Conservation (phyloP, 2,329 filamentous ascomycete genomes). For the Sarocladium brachiariae region DNA sequence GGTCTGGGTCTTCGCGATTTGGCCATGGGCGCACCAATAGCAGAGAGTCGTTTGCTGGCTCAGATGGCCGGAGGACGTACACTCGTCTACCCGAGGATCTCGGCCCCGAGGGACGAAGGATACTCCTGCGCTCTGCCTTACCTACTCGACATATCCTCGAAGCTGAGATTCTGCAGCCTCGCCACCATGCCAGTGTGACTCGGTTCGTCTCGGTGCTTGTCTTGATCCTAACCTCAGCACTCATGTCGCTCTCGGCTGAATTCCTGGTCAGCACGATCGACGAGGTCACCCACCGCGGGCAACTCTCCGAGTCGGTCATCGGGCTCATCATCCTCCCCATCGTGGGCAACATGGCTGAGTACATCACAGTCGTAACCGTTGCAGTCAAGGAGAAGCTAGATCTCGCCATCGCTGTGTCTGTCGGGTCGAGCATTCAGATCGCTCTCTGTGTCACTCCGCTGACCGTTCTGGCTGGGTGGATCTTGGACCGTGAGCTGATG, state of each 20-base stretch:
- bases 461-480: slow-evolving; percentile 54
- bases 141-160: slow-evolving; percentile 16
- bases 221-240: slow-evolving; percentile 44
- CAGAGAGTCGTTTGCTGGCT: slow-evolving; percentile 7
- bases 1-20: slow-evolving; percentile 1
- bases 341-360: slow-evolving; percentile 36
- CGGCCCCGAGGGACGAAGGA: not conserved
- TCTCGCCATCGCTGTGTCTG: slow-evolving; percentile 48
- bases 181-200: slow-evolving; percentile 13
- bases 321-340: slow-evolving; percentile 50
- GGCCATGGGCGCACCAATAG: slow-evolving; percentile 3
- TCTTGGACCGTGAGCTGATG: slow-evolving; percentile 47
- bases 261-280: slow-evolving; percentile 55
- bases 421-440: slow-evolving; percentile 55
- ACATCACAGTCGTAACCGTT: slow-evolving; percentile 49
- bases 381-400: slow-evolving; percentile 52
- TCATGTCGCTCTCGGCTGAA: slow-evolving; percentile 55
- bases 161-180: slow-evolving; percentile 10
- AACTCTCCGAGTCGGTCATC: slow-evolving; percentile 49
- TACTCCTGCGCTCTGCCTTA: slow-evolving; percentile 14
- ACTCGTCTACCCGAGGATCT: not conserved
- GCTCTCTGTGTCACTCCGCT: slow-evolving; percentile 54
- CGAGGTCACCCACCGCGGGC: slow-evolving; percentile 38
- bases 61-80: not conserved
- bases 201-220: slow-evolving; percentile 38